These are phyloP conservation scores for Trichaptum fuscoviolaceum DNA, from an alignment of 768 basidiomycete species.

Conservation along the genomic window DNA sequence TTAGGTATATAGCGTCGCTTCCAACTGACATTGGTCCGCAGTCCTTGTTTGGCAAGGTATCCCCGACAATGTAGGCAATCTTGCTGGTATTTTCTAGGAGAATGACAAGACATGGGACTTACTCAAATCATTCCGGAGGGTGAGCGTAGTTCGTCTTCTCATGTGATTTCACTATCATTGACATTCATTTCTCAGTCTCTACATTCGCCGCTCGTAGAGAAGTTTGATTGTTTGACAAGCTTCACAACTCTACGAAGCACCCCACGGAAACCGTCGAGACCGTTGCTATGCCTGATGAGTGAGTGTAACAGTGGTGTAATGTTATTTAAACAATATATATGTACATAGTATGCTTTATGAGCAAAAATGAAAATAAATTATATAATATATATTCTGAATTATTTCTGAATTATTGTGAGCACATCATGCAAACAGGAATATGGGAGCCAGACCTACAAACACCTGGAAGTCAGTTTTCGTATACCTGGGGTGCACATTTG, in stretches of 20 bases:
- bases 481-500: too few relatives aligned
- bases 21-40: conserved; percentile 25
- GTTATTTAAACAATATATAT: too few relatives aligned
- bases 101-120: conserved; percentile 45
- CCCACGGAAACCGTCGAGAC: conserved; percentile 96
- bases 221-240: conserved; percentile 85
- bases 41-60: conserved; percentile 83
- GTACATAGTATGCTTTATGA: too few relatives aligned
- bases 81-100: conserved; percentile 83
- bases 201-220: conserved; percentile 71
- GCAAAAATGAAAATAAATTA: too few relatives aligned
- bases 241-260: conserved; percentile 69
- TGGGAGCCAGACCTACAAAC: too few relatives aligned
- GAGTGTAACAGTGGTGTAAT: too few relatives aligned
- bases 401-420: too few relatives aligned
- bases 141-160: conserved; percentile 27
- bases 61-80: conserved; percentile 42
- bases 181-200: conserved; percentile 36
- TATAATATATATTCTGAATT: too few relatives aligned
- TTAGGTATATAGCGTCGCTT: conserved; percentile 5
- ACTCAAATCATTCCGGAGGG: conserved; percentile 57
- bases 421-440: too few relatives aligned
- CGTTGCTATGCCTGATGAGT: conserved; percentile 91
- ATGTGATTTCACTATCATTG: conserved; percentile 1
- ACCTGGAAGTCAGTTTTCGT: too few relatives aligned